A percentile compares a stretch with the other conserved stretches of the same genome.
Conservation (phyloP, 768 basidiomycete species). For the Mycena metata region DNA sequence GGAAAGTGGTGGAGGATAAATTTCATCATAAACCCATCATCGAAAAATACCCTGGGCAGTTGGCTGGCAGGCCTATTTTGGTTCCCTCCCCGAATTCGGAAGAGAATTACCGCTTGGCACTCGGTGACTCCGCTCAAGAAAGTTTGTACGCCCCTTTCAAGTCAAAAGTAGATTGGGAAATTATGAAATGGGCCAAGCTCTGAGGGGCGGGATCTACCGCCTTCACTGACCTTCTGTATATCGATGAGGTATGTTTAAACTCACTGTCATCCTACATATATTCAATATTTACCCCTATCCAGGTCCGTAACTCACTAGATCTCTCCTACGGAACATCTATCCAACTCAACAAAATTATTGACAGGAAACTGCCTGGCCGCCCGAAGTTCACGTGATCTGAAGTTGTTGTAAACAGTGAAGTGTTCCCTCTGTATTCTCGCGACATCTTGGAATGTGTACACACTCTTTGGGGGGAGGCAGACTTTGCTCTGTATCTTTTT, state of each 20-base stretch:
- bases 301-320: conserved; percentile 1
- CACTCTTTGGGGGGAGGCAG: conserved; percentile 47
- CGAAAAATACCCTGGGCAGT: neutral
- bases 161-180: conserved; percentile 50
- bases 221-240: conserved; percentile 52
- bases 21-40: conserved; percentile 16
- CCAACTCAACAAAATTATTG: conserved; percentile 47
- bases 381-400: conserved; percentile 37
- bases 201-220: conserved; percentile 52
- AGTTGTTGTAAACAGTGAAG: conserved; percentile 41
- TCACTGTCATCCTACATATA: neutral
- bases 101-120: neutral
- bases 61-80: neutral
- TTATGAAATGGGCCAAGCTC: conserved; percentile 56
- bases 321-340: conserved; percentile 13
- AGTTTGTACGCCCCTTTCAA: conserved; percentile 39
- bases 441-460: conserved; percentile 48
- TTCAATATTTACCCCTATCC: conserved; percentile 45
- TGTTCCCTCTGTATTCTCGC: conserved; percentile 42
- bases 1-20: conserved; percentile 3
- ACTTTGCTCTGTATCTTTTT: conserved; percentile 43
- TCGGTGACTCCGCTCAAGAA: neutral
- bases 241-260: conserved; percentile 51
- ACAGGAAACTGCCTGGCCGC: conserved; percentile 40
- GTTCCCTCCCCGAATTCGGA: neutral